A percentile compares a stretch with the other conserved stretches of the same genome.
Evolutionary conservation across 2,329 filamentous ascomycete genomes (phyloP).

Genomic region (Pleurostoma richardsiae): DNA sequence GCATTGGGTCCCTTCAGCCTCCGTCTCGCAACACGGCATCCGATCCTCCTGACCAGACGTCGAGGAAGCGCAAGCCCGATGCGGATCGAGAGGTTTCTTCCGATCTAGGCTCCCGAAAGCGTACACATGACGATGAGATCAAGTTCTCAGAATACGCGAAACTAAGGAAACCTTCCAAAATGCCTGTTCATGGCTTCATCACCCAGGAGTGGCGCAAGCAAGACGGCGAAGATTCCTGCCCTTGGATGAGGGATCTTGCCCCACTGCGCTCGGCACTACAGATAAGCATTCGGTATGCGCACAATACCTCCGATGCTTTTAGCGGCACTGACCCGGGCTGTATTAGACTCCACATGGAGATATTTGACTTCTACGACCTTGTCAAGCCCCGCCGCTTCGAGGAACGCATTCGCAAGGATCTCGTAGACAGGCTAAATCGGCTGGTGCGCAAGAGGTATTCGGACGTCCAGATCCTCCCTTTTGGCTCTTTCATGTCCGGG

Average conservation of each 20-base stretch:
- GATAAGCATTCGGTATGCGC: conserved; percentile 52
- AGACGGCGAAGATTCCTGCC: conserved; percentile 39
- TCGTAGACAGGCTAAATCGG: conserved; percentile 64
- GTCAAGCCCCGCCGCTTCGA: conserved; percentile 76
- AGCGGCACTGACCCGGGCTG: conserved; percentile 5
- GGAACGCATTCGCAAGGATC: conserved; percentile 63
- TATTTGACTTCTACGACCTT: conserved; percentile 83
- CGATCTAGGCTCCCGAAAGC: conserved; percentile 64
- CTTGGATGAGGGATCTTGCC: conserved; percentile 49
- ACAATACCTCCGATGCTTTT: neutral
- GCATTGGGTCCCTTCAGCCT: too few species aligned
- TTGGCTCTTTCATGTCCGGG: conserved; percentile 92
- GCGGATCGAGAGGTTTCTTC: conserved; percentile 27
- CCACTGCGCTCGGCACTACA: conserved; percentile 10
- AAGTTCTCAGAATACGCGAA: conserved; percentile 50
- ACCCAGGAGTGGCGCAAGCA: conserved; percentile 46
- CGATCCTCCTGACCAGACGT: conserved; percentile 2
- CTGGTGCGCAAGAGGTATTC: conserved; percentile 53
- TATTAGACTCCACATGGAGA: conserved; percentile 79
- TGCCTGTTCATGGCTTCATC: conserved; percentile 43
- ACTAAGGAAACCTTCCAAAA: conserved; percentile 46
- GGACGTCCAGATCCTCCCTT: conserved; percentile 63
- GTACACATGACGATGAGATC: conserved; percentile 66
- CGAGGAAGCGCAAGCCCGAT: conserved; percentile 1
- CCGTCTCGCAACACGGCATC: too few species aligned